Evolutionary conservation across 2,329 filamentous ascomycete genomes (phyloP), one percentile per base, ranked within the genome.

Genomic region (Cordyceps cicadae): DNA sequence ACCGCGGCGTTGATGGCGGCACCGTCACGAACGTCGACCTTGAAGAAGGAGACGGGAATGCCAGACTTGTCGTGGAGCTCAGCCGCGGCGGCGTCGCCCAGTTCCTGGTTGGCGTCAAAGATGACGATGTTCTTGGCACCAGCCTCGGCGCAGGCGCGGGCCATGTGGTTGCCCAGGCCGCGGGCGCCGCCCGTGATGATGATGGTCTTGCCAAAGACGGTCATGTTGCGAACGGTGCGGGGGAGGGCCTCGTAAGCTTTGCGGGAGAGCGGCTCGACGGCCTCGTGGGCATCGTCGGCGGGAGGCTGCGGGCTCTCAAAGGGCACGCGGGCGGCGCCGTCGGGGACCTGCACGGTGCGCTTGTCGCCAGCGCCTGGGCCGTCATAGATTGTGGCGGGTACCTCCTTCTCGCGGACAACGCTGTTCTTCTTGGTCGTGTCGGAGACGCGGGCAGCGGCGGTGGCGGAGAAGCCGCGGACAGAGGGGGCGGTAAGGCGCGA

Each of bases 111-210:
- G 66, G 88, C 86, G 68, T 92, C 88, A 69, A 92, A 86, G 70
- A 92, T 88, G 69, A 87, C 81, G 60, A 92, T 81, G 54, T 85
- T 85, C 75, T 87, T 86, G 54, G 87, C 86, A 62, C 89, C 88
- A 58, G 87, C 88, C 76, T 92, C 88, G 54, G 87, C 85, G 65
- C 89, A 87, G 60, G 87, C 89, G 63, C 87, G 84, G 53, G 88
- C 88, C 86, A 92, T 92, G 77, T 87, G 81, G 80, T 89, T 89
- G 54, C 89, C 89, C 6, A 92, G 79, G 70, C 89, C 88, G 67
- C 88, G 87, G 64, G 87, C 89, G 72, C 87, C 89, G 70, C 87
- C 88, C 70, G 88, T 90, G 67, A 91, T 74, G 65, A 90, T 80
- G 66, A 89, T 86, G 60, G 87, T 83, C 80, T 90, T 90, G 70